Base-by-base conservation (phyloP, 163 green algal species). In the Volvox carteri region DNA sequence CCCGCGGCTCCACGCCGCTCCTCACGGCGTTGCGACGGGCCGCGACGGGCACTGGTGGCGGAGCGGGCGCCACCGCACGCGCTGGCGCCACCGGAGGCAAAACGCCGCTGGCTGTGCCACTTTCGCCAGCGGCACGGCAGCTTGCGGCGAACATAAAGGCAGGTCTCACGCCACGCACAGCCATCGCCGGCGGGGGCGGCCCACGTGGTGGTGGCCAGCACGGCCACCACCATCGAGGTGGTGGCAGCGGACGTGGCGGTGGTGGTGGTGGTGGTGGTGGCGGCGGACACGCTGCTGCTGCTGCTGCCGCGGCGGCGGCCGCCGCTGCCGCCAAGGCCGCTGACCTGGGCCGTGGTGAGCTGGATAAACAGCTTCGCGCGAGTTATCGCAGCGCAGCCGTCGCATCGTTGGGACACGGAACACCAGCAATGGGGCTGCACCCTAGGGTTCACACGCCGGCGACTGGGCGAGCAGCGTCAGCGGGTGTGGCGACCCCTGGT, bases 311-410 rank as follows among this genome's bases (percentile, higher is more conserved):
- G 67, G 67, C 75, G 8, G 67, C 84, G 9, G 23, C n/a, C 5
- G n/a, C 50, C 12, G 50, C 48, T 23, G 62, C 62, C 4, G 60
- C 62, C 3, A 25, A 23, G 50, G 28, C 30, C 25, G 58, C 60
- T n/a, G 83, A 60, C 4, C 68, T 88, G 67, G 83, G 83, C 9
- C 44, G 50, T 25, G 83, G 83, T 28, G 85, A 80, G 68, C 79
- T 86, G 60, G 79, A 91, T 54, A 50, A 86, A 30, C 70, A 78
- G 35, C 79, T 93, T n/a, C 33, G 90, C 1, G 85, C 85, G 7
- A 93, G 90, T 80, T 93, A 93, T 73, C 25, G 88, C 25, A 87
- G 76, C 37, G 65, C 46, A 0, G 56, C 42, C 0, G 79, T 76
- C 6, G 37, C 67, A 4, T 30, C 48, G 1, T 33, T 70, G 7